Evolutionary conservation across 2,329 filamentous ascomycete species (phyloP).

Genomic region (Parascedosporium putredinis): DNA sequence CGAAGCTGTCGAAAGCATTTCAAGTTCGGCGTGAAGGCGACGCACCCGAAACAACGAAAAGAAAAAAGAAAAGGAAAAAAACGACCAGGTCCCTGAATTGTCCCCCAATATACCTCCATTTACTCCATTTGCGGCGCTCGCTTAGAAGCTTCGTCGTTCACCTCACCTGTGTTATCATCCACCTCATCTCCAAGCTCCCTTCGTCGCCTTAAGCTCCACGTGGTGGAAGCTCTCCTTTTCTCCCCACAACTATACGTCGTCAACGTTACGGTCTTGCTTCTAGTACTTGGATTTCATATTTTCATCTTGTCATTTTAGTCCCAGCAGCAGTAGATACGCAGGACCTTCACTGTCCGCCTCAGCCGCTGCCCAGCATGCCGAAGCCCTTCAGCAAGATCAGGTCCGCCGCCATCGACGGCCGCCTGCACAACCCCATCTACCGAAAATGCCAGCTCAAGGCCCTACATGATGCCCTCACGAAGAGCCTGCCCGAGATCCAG

Average conservation of each 20-base stretch:
- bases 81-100: no score
- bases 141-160: background rate
- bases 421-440: conserved; percentile 32
- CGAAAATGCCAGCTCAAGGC: conserved; percentile 32
- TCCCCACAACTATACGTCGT: no score
- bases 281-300: no score
- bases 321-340: no score
- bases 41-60: background rate
- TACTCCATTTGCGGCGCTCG: background rate
- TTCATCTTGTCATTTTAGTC: no score
- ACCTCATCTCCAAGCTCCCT: background rate
- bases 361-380: conserved; percentile 14
- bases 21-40: no score
- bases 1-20: no score
- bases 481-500: conserved; percentile 23
- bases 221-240: no score
- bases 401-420: conserved; percentile 31
- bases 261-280: no score
- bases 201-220: no score
- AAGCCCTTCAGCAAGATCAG: conserved; percentile 21
- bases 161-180: background rate
- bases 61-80: background rate
- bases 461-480: conserved; percentile 27
- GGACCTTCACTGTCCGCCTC: background rate
- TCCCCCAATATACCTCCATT: background rate